phyloP scores from a whole-genome alignment of 805 yeast species.

The Suhomyces xylopsoci region DNA sequence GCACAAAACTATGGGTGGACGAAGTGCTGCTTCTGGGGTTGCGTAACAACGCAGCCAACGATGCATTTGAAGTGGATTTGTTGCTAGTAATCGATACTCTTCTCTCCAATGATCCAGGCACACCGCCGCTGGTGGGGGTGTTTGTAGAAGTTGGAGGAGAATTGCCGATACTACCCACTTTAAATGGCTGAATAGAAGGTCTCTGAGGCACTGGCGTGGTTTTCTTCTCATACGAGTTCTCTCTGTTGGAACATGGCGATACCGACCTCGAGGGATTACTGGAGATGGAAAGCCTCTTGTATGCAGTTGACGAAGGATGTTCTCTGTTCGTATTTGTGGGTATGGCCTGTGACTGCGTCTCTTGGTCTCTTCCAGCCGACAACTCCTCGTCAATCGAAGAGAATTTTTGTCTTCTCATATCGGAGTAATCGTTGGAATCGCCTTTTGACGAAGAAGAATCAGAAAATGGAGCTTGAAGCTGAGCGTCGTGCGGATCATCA shows the following conservation, averaged over 20 bases:
- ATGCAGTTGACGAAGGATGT: slow-evolving; percentile 1
- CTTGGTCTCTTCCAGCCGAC: background rate
- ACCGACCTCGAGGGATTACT: slow-evolving; percentile 17
- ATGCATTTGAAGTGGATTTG: slow-evolving; percentile 50
- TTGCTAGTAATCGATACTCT: slow-evolving; percentile 43
- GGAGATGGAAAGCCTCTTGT: slow-evolving; percentile 13
- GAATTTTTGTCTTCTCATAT: background rate
- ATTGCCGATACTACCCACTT: slow-evolving; percentile 55
- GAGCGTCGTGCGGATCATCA: background rate
- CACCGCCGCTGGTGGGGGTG: slow-evolving; percentile 7
- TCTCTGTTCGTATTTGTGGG: background rate
- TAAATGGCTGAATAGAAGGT: slow-evolving; percentile 56
- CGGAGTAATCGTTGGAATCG: background rate
- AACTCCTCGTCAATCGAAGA: background rate
- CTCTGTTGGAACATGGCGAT: slow-evolving; percentile 20
- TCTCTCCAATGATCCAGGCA: slow-evolving; percentile 32
- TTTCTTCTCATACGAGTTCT: slow-evolving; percentile 4
- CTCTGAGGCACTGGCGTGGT: slow-evolving; percentile 15
- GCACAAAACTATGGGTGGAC: slow-evolving; percentile 29
- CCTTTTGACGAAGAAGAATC: background rate
- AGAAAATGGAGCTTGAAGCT: background rate
- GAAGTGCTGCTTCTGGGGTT: slow-evolving; percentile 48
- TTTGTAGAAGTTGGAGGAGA: slow-evolving; percentile 36
- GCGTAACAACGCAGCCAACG: slow-evolving; percentile 50
- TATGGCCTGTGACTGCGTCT: background rate